A percentile compares a stretch with the other conserved stretches of the same genome.
These are phyloP conservation scores for Triticum aestivum DNA, from an alignment of 176 grass and related monocot species.

Conservation along the genomic window DNA sequence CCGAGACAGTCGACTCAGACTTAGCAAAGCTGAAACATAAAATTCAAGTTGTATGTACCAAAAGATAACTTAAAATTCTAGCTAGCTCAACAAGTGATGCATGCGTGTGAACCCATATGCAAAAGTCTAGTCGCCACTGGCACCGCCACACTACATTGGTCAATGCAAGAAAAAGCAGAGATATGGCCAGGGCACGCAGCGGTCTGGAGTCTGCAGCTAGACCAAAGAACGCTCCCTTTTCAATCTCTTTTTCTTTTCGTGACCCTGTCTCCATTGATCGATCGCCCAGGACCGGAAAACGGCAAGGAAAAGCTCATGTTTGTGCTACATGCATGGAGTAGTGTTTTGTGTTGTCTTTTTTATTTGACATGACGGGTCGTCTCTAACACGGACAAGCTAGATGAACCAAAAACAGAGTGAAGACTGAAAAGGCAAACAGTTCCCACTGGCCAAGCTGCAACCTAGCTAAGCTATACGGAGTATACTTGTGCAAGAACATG, in stretches of 20 bases:
- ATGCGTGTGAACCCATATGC: background rate
- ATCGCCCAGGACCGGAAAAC: background rate
- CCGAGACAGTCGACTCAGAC: too few species aligned
- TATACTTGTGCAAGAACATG: too few species aligned
- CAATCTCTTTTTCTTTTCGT: background rate
- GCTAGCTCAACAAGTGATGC: background rate
- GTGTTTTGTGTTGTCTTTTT: background rate
- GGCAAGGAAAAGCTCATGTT: background rate
- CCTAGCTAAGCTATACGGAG: background rate
- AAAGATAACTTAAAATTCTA: too few species aligned
- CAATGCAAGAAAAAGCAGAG: background rate
- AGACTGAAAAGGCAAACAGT: background rate
- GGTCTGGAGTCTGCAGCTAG: background rate
- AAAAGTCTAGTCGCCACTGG: background rate
- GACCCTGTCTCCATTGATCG: slow-evolving; percentile 27
- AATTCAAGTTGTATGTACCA: background rate
- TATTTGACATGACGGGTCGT: background rate
- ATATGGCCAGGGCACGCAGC: background rate
- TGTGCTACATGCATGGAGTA: background rate
- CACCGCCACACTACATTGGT: background rate
- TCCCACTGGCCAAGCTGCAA: background rate
- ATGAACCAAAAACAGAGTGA: slow-evolving; percentile 8
- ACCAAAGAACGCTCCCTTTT: slow-evolving; percentile 20
- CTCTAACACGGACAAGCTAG: slow-evolving; percentile 24
- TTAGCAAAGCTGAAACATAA: too few species aligned